Evolutionary conservation across 495 filamentous ascomycete species (phyloP).

Genomic region (Chaetomidium leptoderma): DNA sequence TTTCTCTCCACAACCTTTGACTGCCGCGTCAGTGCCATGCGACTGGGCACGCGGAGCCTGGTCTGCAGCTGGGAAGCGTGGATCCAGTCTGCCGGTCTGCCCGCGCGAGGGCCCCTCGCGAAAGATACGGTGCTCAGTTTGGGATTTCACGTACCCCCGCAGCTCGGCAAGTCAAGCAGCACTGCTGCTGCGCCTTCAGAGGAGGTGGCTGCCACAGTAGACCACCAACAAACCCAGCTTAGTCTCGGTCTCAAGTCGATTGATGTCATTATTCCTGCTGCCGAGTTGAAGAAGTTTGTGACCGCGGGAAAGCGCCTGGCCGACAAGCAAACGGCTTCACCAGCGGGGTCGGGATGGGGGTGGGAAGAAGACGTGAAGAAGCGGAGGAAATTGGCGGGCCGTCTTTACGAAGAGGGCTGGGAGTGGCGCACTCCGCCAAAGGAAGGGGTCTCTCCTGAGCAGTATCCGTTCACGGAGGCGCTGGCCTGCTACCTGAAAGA

Average conservation of each 20-base stretch:
- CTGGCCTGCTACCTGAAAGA: slow-evolving; percentile 38
- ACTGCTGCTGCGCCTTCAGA: background rate
- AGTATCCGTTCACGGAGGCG: slow-evolving; percentile 43
- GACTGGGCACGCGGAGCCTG: slow-evolving; percentile 42
- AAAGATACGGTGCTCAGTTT: slow-evolving; percentile 42
- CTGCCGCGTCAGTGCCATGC: slow-evolving; percentile 43
- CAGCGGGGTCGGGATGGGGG: background rate
- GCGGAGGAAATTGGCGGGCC: slow-evolving; percentile 37
- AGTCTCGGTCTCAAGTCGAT: slow-evolving; percentile 40
- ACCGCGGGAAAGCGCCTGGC: slow-evolving; percentile 7
- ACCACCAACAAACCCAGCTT: slow-evolving; percentile 9
- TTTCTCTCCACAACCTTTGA: slow-evolving; percentile 46
- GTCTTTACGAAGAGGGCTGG: slow-evolving; percentile 44
- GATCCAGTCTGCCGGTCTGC: slow-evolving; percentile 30
- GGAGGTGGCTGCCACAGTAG: background rate
- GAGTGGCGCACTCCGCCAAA: slow-evolving; percentile 32
- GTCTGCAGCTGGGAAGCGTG: slow-evolving; percentile 40
- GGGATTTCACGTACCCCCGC: slow-evolving; percentile 36
- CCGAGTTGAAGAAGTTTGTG: slow-evolving; percentile 30
- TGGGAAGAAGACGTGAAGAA: slow-evolving; percentile 31
- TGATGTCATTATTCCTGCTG: slow-evolving; percentile 40
- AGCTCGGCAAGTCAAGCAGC: background rate
- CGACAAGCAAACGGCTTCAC: slow-evolving; percentile 8
- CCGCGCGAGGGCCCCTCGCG: slow-evolving; percentile 16
- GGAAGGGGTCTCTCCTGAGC: background rate